Base-by-base conservation (phyloP, 1,284 basidiomycete species). In the Moesziomyces parantarcticus region DNA sequence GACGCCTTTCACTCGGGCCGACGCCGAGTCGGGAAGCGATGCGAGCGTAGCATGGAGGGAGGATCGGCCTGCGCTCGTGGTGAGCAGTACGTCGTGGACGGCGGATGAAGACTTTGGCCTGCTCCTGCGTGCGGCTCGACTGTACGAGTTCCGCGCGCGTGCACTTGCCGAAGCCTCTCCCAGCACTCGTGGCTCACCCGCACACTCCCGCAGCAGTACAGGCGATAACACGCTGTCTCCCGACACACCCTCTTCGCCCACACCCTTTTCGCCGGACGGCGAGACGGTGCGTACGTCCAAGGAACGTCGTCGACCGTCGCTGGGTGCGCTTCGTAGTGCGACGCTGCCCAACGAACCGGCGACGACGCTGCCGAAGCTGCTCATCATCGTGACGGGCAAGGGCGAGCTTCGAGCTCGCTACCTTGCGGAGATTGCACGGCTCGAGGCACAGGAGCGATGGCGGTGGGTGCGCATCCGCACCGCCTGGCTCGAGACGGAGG, bases 61-160 rank as follows among this genome's bases (percentile, higher is more conserved):
- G 5, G 77, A 80, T 40, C 87, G 95, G 62, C 93, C 94, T 2
- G 94, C 93, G 0, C 85, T 99, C 3, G 79, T 98, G 21, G 90
- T 99, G 21, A 93, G 92, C 25, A 93, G 93, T 75, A 99, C 97
- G 0, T 94, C 92, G 11, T 99, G 97, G 96, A 99, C 97, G 0
- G 90, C 92, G 8, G 97, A 99, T 81, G 97, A 99, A 84, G 94
- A 99, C 83, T 98, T 99, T 73, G 86, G 88, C 3, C 88, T 97
- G 44, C 88, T 99, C 6, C 47, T 83, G 9, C 43, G 68, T 5
- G 81, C 82, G 9, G 77, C 75, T 0, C 40, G 65, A 2, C 52
- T 86, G 25, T 97, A 95, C 82, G 90, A 97, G 76, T 69, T 79
- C 40, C 87, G 86, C 59, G 93, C 82, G 0, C 54, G 68, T 4